Conservation (phyloP, 345 rosid species). For the Corchorus capsularis region DNA sequence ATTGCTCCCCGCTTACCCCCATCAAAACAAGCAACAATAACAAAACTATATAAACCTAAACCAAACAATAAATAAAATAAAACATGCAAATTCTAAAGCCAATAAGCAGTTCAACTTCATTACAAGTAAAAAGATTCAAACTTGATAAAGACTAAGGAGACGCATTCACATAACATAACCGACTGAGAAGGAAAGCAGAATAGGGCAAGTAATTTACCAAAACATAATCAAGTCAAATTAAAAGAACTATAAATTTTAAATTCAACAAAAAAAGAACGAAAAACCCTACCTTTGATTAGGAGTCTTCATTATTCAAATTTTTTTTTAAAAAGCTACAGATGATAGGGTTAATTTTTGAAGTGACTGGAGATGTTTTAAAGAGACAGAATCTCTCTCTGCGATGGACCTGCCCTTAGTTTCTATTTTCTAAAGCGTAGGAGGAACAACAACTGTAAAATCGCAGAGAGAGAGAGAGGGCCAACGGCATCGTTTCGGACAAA, state of each 20-base stretch:
- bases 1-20: background rate
- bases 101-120: background rate
- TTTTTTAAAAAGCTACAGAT: background rate
- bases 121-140: background rate
- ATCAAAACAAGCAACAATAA: background rate
- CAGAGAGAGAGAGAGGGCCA: background rate
- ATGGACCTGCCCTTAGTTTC: background rate
- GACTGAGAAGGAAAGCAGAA: background rate
- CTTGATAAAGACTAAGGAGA: background rate
- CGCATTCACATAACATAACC: background rate
- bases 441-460: background rate
- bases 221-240: conserved; percentile 14
- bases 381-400: background rate
- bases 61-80: background rate
- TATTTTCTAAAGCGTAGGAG: background rate
- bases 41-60: background rate
- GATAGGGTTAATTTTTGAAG: background rate
- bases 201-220: background rate
- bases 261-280: background rate
- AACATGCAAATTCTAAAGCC: background rate
- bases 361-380: background rate
- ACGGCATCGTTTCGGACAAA: conserved; percentile 9
- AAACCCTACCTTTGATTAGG: background rate
- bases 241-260: background rate
- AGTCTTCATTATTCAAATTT: background rate